phyloP scores from a whole-genome alignment of 306 rosid genomes.

The Hippophae tibetana region DNA sequence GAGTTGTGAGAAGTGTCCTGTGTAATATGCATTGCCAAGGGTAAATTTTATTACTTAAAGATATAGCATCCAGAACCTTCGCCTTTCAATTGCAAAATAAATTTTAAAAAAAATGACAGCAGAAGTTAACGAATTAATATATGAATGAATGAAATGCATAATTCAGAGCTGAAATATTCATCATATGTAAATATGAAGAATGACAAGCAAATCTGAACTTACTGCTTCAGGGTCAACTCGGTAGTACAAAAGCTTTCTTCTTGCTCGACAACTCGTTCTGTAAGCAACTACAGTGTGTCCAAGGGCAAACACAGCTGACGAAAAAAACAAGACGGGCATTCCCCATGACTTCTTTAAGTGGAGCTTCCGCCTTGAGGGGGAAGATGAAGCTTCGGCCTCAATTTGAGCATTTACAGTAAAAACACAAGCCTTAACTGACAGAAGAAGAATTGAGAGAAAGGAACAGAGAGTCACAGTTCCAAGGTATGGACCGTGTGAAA shows the following conservation, averaged over 20 bases:
- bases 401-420: constrained; percentile 79
- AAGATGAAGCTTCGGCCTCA: constrained; percentile 76
- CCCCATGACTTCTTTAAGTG: constrained; percentile 98
- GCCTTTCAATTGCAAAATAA: too few relatives aligned
- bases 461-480: constrained; percentile 87
- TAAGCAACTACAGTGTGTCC: constrained; percentile 95
- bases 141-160: neutral
- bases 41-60: neutral
- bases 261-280: constrained; percentile 93
- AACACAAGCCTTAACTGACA: constrained; percentile 80
- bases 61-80: neutral
- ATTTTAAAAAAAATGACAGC: too few relatives aligned
- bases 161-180: neutral
- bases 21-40: too few relatives aligned
- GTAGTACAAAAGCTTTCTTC: constrained; percentile 80
- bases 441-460: constrained; percentile 57
- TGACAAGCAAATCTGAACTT: constrained; percentile 23
- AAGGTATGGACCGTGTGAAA: constrained; percentile 91
- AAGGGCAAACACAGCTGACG: constrained; percentile 90
- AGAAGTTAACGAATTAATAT: too few relatives aligned
- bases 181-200: neutral
- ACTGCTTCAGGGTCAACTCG: constrained; percentile 91
- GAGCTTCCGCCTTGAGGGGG: constrained; percentile 66
- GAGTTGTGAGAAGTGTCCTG: neutral
- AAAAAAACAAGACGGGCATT: constrained; percentile 89